Evolutionary conservation across 73 alveolate genomes (phyloP).

Genomic region (Paramecium biaurelia): DNA sequence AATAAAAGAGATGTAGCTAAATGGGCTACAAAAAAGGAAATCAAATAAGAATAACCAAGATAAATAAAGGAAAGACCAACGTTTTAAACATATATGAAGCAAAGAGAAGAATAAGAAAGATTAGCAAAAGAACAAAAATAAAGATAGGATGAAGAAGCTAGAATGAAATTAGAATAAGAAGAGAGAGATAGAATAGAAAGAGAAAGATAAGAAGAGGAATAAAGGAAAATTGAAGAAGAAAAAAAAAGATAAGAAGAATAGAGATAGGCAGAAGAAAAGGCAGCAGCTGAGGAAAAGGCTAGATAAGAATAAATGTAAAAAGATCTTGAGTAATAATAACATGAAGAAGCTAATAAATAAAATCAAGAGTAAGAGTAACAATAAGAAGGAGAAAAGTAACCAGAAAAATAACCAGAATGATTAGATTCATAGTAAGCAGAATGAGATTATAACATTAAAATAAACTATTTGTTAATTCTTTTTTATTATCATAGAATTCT

Average conservation of each 20-base stretch:
- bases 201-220: slow-evolving; percentile 35
- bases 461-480: not conserved
- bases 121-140: not conserved
- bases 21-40: slow-evolving; percentile 16
- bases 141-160: not conserved
- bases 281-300: slow-evolving; percentile 8
- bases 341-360: slow-evolving; percentile 9
- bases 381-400: not conserved
- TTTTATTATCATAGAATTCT: not conserved
- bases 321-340: not conserved
- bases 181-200: not conserved
- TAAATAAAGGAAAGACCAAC: slow-evolving; percentile 28
- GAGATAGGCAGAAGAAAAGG: not conserved
- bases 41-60: slow-evolving; percentile 6
- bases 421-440: too few relatives aligned
- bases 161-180: not conserved
- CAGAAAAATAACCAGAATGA: too few relatives aligned
- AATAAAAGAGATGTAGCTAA: slow-evolving; percentile 14
- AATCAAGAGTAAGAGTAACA: not conserved
- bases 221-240: not conserved
- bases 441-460: not conserved
- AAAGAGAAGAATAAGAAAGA: slow-evolving; percentile 47
- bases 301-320: not conserved
- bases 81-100: slow-evolving; percentile 18
- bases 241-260: slow-evolving; percentile 1